Conservation (phyloP, 75 land plant genomes). For the Selaginella tamariscina region DNA sequence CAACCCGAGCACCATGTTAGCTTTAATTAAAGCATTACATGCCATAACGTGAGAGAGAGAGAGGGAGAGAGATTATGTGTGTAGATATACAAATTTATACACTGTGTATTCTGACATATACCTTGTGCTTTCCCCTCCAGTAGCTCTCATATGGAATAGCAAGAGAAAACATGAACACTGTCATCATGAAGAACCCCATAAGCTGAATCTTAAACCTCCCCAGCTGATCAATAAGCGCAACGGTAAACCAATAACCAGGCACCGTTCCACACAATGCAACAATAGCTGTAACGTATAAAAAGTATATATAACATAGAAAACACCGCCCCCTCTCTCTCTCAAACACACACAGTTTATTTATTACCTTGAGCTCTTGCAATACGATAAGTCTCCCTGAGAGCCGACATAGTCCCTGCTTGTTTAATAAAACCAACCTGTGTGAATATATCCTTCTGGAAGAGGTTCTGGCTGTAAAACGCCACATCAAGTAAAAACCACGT, state of each 20-base stretch:
- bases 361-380: conserved; percentile 29
- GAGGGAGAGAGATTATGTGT: no score
- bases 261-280: conserved; percentile 32
- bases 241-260: conserved; percentile 36
- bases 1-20: no score
- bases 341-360: no score
- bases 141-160: conserved; percentile 22
- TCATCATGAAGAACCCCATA: conserved; percentile 31
- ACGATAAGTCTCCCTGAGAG: conserved; percentile 17
- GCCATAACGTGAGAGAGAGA: no score
- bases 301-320: no score
- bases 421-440: conserved; percentile 21
- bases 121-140: conserved; percentile 15
- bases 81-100: no score
- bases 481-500: conserved; percentile 32
- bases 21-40: no score
- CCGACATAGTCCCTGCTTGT: conserved; percentile 16
- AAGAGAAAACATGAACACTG: conserved; percentile 31
- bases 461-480: conserved; percentile 27
- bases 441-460: conserved; percentile 25
- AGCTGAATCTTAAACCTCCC: conserved; percentile 24
- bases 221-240: conserved; percentile 19
- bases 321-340: no score
- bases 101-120: no score
- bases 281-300: no score